Conservation (phyloP, 2,329 filamentous ascomycete species). For the Cladosporium sphaerospermum region DNA sequence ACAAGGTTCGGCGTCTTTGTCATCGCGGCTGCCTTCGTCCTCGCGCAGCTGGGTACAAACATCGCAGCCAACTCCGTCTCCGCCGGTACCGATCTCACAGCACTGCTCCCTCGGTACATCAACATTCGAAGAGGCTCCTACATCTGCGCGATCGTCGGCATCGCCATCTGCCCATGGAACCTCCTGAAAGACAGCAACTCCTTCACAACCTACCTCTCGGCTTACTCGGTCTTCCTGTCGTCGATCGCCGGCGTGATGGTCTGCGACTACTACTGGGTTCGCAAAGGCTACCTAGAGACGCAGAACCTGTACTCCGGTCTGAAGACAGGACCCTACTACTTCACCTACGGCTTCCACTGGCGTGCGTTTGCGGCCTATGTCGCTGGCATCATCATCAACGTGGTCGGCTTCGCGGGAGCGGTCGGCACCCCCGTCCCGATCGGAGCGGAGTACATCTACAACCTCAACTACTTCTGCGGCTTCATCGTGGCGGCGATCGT, state of each 20-base stretch:
- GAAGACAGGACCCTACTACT: conserved; percentile 65
- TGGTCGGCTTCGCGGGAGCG: conserved; percentile 83
- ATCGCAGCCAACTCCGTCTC: conserved; percentile 38
- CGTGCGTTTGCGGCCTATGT: conserved; percentile 79
- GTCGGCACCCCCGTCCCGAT: conserved; percentile 65
- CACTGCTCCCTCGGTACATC: conserved; percentile 38
- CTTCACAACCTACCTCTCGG: conserved; percentile 86
- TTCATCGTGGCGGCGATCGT: conserved; percentile 61
- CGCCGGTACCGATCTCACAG: conserved; percentile 37
- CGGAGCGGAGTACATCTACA: conserved; percentile 80
- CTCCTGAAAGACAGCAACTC: conserved; percentile 58
- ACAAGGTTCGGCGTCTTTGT: conserved; percentile 46
- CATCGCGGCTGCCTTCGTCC: conserved; percentile 41
- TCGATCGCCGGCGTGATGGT: conserved; percentile 90
- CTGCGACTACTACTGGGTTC: conserved; percentile 78
- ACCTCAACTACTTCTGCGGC: conserved; percentile 83
- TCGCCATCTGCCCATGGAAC: conserved; percentile 38
- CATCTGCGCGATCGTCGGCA: conserved; percentile 36
- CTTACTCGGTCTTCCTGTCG: conserved; percentile 90
- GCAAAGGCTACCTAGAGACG: conserved; percentile 72
- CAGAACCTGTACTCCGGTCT: conserved; percentile 72
- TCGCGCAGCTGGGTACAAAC: conserved; percentile 46
- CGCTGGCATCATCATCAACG: conserved; percentile 77
- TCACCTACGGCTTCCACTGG: conserved; percentile 68
- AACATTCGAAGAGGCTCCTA: conserved; percentile 51